Base-by-base conservation (phyloP, 768 basidiomycete genomes). In the Crucibulum laeve region DNA sequence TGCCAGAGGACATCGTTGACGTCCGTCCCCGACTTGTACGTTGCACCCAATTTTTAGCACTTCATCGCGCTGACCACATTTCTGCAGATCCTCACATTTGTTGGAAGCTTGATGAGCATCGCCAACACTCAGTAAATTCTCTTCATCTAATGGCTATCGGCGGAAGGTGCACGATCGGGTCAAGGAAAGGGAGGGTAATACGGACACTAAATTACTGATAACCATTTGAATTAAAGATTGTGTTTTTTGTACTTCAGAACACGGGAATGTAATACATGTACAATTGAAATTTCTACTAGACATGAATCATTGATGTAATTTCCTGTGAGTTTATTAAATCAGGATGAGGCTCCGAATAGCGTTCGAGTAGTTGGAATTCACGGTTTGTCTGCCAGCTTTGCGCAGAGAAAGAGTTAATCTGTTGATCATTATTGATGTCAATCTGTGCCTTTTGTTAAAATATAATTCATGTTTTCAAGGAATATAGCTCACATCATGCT, bases 1-100 rank as follows among this genome's bases (percentile, higher is more conserved):
- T 97, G 0, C 93, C 95, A 0, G 95, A 98, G 58, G 93, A 93
- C 65, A 93, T 97, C 53, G 92, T 98, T 25, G 94, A 97, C 61
- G 78, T 97, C 47, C 83, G 95, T 33, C 82, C 92, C 24, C 82
- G 91, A 46, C 73, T 96, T 61, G 92, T 95, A 60, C 30, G 87
- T 73, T 15, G 25, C 28, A 8, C 26, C 4, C 26, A 8, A 13
- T n/a, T 28, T 15, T 30, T 22, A 8, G 14, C 22, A 21, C 21
- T 41, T 21, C n/a, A 42, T 17, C 30, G 21, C 11, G 10, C 3
- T 4, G 30, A n/a, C 25, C 26, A 4, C 25, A 19, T 25, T 32
- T 15, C 21, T 38, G 33, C 53, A 92, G 91, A 91, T 97, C 55
- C 71, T 97, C 64, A 97, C 93, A 1, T 98, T 98, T 61, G 90